Evolutionary conservation across 768 basidiomycete genomes (phyloP), one percentile per base, ranked within the genome.

Genomic region (Suillus americanus): DNA sequence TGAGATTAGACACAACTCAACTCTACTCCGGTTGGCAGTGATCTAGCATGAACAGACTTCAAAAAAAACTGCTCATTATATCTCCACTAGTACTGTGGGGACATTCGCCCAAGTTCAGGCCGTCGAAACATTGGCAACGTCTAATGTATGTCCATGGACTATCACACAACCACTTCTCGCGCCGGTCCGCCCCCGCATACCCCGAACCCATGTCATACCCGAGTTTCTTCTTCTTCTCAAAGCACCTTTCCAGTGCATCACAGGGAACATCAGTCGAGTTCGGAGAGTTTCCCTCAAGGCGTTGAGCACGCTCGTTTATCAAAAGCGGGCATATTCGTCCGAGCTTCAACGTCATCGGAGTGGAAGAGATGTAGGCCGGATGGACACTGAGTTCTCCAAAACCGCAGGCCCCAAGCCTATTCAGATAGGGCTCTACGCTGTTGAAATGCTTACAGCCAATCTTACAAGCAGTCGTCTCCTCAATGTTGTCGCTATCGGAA

Each of bases 181-280:
- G 16, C 16, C 16, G 40, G 40, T 41, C 40, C 40, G 18, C 16
- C 40, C 40, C 16, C 40, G 7, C 41, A 20, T 18, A 20, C 18
- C 16, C 16, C 43, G 78, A 73, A 12, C 67, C 85, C 60, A 78
- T 86, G 80, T 84, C 65, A 75, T 83, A 2, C 81, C 83, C 0
- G 78, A 83, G 55, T 33, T 33, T 33, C 73, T 72, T 76, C 8
- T 68, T 71, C 23, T 76, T 79, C 64, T 76, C 77, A 16, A 65
- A 66, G 25, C 14, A 62, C n/a, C 72, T 72, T 14, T n/a, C 76
- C 9, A 25, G 28, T 18, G 28, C 18, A 30, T 18, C 28, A 28
- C 14, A 20, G 20, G n/a, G 30, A 20, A n/a, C 20, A 45, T 45
- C 45, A 10, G 45, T 75, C 74, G 3, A 75, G 6, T 68, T 75